Conservation (phyloP, 169 alveolate genomes). For the Plasmodium falciparum region DNA sequence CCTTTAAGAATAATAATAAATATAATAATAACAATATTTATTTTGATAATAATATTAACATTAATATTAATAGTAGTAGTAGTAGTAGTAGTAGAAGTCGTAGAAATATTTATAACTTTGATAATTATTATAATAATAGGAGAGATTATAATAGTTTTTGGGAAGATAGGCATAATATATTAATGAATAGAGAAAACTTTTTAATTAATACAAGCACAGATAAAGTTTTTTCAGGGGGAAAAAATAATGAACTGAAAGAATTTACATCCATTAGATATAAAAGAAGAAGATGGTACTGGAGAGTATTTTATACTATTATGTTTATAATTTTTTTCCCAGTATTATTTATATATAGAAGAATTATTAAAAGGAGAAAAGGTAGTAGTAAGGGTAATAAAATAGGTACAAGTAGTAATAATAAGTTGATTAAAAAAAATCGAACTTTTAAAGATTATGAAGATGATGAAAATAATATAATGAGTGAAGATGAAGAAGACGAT, state of each 20-base stretch:
- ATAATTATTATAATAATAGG: no score
- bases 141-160: no score
- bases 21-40: conserved; percentile 22
- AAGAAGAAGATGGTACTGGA: conserved; percentile 71
- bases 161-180: not conserved
- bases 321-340: conserved; percentile 50
- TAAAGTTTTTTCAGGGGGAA: conserved; percentile 10
- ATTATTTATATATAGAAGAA: conserved; percentile 45
- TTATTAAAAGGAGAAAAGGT: conserved; percentile 21
- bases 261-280: conserved; percentile 21
- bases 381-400: not conserved
- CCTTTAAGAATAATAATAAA: conserved; percentile 22
- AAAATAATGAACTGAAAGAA: conserved; percentile 38
- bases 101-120: no score
- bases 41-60: not conserved
- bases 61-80: no score
- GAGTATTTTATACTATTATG: conserved; percentile 42
- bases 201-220: conserved; percentile 35
- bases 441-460: conserved; percentile 41
- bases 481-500: conserved; percentile 12
- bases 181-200: conserved; percentile 17
- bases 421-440: conserved; percentile 24
- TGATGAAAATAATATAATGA: not conserved
- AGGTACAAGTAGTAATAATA: conserved; percentile 4
- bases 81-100: no score